Conservation (phyloP, 768 basidiomycete genomes). For the Fistulinella prunicolor region DNA sequence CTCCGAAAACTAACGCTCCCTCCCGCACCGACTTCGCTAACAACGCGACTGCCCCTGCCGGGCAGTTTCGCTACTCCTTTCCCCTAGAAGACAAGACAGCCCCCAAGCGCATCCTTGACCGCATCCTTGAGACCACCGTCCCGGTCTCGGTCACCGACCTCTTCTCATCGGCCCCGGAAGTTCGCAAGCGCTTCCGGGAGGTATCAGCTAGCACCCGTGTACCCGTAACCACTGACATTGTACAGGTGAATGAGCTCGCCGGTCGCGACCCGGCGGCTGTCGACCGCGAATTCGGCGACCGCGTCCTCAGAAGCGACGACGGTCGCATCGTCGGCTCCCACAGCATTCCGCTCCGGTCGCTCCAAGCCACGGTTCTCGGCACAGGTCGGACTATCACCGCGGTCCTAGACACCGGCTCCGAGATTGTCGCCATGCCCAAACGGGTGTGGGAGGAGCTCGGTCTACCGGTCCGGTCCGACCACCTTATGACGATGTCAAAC, state of each 20-base stretch:
- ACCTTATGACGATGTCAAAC: background rate
- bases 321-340: background rate
- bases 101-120: background rate
- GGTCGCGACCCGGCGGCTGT: background rate
- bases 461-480: background rate
- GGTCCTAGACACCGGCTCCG: background rate
- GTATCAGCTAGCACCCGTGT: too few species aligned
- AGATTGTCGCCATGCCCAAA: background rate
- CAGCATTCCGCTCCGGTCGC: background rate
- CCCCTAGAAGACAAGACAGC: background rate
- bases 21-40: too few species aligned
- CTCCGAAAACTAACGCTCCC: too few species aligned
- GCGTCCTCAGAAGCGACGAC: background rate
- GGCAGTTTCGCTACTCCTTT: background rate
- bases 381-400: background rate
- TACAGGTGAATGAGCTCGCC: background rate
- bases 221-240: background rate
- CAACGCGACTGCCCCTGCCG: too few species aligned
- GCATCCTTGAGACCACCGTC: background rate
- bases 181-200: background rate
- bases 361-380: background rate
- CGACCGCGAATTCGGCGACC: background rate
- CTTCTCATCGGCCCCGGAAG: background rate
- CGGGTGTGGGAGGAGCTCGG: background rate
- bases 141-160: background rate